phyloP scores from a whole-genome alignment of 352 stramenopile species.

The Globisporangium takayamanum region DNA sequence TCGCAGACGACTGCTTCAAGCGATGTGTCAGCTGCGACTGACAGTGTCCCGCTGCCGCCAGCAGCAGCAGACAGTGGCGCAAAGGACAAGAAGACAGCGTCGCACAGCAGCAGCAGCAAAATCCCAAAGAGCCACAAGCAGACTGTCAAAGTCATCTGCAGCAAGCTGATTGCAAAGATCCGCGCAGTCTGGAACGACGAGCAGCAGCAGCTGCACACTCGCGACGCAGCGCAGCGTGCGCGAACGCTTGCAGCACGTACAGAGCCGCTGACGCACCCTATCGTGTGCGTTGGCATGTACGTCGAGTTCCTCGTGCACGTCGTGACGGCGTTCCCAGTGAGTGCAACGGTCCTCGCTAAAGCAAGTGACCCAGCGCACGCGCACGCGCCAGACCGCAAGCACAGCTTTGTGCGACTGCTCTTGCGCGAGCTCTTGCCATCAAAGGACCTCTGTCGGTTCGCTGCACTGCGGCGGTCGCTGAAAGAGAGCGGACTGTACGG shows the following conservation, averaged over 20 bases:
- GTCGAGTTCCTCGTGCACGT: slow-evolving; percentile 69
- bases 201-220: slow-evolving; percentile 16
- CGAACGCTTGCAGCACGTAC: slow-evolving; percentile 7
- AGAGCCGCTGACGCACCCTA: slow-evolving; percentile 8
- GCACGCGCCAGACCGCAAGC: slow-evolving; percentile 17
- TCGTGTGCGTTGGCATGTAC: slow-evolving; percentile 59
- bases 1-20: background rate
- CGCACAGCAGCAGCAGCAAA: slow-evolving; percentile 18
- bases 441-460: slow-evolving; percentile 62
- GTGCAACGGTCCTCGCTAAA: slow-evolving; percentile 61
- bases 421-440: slow-evolving; percentile 72
- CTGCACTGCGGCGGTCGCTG: slow-evolving; percentile 38
- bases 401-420: slow-evolving; percentile 45
- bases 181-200: slow-evolving; percentile 44
- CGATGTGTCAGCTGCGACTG: slow-evolving; percentile 3
- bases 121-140: slow-evolving; percentile 66
- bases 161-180: slow-evolving; percentile 64
- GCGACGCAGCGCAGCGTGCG: slow-evolving; percentile 9
- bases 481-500: slow-evolving; percentile 49
- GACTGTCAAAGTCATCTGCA: slow-evolving; percentile 45
- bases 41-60: background rate
- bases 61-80: slow-evolving; percentile 9
- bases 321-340: slow-evolving; percentile 60
- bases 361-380: slow-evolving; percentile 35
- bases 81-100: slow-evolving; percentile 19